Conservation (phyloP, 2,329 filamentous ascomycete species). For the Byssochlamys sp. region DNA sequence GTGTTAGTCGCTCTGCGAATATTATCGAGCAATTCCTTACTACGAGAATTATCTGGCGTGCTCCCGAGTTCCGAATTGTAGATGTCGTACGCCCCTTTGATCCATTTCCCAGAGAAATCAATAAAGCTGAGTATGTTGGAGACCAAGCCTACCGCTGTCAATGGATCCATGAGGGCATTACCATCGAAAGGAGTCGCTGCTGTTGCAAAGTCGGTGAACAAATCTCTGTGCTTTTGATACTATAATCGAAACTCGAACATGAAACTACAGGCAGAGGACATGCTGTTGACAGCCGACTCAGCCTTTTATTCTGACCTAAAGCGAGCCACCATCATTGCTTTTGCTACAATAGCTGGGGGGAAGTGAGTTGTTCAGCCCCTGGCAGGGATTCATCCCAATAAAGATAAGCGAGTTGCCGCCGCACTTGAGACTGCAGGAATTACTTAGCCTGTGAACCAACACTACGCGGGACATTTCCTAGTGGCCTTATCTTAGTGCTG, state of each 20-base stretch:
- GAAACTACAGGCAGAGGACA: not conserved
- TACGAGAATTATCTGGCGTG: not conserved
- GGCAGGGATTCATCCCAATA: not conserved
- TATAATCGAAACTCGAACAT: not conserved
- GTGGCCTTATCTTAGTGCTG: not conserved
- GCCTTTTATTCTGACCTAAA: not conserved
- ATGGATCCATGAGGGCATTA: constrained; percentile 14
- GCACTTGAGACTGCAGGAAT: not conserved
- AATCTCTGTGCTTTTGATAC: not conserved
- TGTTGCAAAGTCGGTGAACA: not conserved
- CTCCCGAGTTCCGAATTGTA: constrained; percentile 2
- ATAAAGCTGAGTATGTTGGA: constrained; percentile 13
- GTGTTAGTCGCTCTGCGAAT: not conserved
- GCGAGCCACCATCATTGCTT: not conserved
- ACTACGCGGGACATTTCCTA: not conserved
- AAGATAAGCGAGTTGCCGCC: not conserved
- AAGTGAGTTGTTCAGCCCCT: not conserved
- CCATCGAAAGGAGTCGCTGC: not conserved
- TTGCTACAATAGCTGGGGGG: not conserved
- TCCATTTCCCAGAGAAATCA: constrained; percentile 14
- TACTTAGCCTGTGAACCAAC: not conserved
- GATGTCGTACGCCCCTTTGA: constrained; percentile 9
- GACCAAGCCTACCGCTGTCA: constrained; percentile 18
- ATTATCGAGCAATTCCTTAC: not conserved
- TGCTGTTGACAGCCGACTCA: not conserved